Conservation (phyloP, 1,139 yeast species). For the Suhomyces terraborum region DNA sequence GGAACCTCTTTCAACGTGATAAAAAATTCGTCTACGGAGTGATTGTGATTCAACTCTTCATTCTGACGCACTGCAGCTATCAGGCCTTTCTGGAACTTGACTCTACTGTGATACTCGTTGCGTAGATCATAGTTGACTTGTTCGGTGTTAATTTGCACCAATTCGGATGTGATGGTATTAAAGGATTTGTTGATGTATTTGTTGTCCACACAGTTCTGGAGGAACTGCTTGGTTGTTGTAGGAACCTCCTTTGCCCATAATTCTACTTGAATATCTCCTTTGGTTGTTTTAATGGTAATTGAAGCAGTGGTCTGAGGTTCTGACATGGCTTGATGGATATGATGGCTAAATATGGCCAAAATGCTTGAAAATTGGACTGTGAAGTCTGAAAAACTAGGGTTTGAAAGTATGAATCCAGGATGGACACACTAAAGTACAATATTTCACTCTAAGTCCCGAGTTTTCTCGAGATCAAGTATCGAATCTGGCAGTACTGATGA, state of each 20-base stretch:
- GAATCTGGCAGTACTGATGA: too few relatives aligned
- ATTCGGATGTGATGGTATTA: constrained; percentile 39
- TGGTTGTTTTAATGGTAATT: constrained; percentile 56
- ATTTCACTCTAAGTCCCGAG: background rate
- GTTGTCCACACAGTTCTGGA: constrained; percentile 50
- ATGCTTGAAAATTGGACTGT: too few relatives aligned
- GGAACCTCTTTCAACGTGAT: constrained; percentile 53
- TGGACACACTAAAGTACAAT: background rate
- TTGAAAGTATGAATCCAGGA: background rate
- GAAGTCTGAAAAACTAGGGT: background rate
- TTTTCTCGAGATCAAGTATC: background rate
- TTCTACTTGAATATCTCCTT: constrained; percentile 62
- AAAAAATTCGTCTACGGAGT: constrained; percentile 51
- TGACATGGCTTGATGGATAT: too few relatives aligned
- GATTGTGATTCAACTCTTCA: constrained; percentile 27
- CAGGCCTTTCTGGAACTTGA: constrained; percentile 59
- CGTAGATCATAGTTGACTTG: constrained; percentile 21
- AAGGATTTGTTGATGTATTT: constrained; percentile 46
- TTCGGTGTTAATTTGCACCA: constrained; percentile 39
- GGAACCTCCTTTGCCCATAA: constrained; percentile 78
- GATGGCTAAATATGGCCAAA: too few relatives aligned
- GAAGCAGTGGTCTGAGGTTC: constrained; percentile 68
- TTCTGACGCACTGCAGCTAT: constrained; percentile 50
- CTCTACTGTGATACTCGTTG: constrained; percentile 57
- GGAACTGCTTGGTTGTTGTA: constrained; percentile 46